These are phyloP conservation scores for Przewalskia tangutica DNA, from an alignment of 257 asterid species.

Conservation along the genomic window DNA sequence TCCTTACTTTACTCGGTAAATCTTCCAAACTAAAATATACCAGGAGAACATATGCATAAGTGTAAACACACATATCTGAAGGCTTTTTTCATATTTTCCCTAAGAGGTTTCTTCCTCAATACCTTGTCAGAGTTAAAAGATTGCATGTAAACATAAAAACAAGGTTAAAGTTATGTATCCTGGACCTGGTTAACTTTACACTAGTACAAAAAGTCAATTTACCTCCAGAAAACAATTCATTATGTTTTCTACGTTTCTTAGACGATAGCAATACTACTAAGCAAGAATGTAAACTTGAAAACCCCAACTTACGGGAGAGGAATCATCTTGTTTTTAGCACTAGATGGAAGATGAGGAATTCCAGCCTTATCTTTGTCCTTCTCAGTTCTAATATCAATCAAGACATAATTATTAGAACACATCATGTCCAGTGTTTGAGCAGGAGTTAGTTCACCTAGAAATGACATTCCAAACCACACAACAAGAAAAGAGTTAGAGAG, in stretches of 20 bases:
- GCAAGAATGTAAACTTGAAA: not conserved
- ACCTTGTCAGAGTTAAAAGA: not conserved
- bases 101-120: not conserved
- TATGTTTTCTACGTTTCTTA: no score
- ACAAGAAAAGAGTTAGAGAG: no score
- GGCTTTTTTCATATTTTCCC: no score
- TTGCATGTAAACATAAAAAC: not conserved
- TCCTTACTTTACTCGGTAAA: no score
- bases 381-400: constrained; percentile 91
- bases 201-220: not conserved
- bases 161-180: not conserved
- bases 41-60: no score
- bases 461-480: constrained; percentile 6
- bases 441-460: constrained; percentile 70
- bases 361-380: constrained; percentile 87
- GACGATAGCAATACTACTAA: not conserved
- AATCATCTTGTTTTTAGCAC: constrained; percentile 59
- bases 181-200: not conserved
- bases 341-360: constrained; percentile 82
- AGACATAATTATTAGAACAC: constrained; percentile 60
- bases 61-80: no score
- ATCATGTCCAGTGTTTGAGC: constrained; percentile 79
- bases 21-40: no score
- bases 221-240: no score
- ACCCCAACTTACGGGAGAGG: constrained; percentile 64